These are phyloP conservation scores for Verticillium klebahnii DNA, from an alignment of 2,329 filamentous ascomycete species.

Conservation along the genomic window DNA sequence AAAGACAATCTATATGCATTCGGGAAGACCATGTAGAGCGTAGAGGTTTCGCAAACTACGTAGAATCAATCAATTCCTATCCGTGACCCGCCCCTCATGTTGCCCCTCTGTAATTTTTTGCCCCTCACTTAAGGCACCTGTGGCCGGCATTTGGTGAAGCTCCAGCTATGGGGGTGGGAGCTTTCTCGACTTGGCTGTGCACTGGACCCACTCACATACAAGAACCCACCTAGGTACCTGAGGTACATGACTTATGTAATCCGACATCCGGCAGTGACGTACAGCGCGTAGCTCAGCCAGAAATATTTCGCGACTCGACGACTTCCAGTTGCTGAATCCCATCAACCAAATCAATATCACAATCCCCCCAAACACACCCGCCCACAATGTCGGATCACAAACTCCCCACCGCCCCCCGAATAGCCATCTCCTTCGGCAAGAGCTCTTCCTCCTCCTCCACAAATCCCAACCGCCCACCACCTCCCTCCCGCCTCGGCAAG, in stretches of 20 bases:
- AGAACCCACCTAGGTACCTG: too few relatives aligned
- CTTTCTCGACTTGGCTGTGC: background rate
- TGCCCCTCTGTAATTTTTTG: background rate
- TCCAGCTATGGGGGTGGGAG: constrained; percentile 3
- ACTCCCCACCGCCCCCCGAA: constrained; percentile 5
- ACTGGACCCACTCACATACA: too few relatives aligned
- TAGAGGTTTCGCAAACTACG: background rate
- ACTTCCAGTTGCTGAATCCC: background rate
- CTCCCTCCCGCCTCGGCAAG: constrained; percentile 43
- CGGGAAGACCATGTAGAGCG: background rate
- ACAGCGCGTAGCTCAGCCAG: background rate
- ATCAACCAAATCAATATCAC: background rate
- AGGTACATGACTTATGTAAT: background rate
- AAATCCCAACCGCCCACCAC: constrained; percentile 10
- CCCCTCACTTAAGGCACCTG: background rate
- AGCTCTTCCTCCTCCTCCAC: background rate
- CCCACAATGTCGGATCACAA: constrained; percentile 9
- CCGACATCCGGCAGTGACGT: background rate
- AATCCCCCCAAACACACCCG: background rate
- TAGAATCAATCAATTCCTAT: background rate
- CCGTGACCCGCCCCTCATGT: background rate
- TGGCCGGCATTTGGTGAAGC: background rate
- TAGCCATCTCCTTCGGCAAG: constrained; percentile 14
- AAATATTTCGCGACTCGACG: background rate
- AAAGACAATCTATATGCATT: background rate